Evolutionary conservation across 306 rosid species (phyloP).

Genomic region (Lablab purpureus): DNA sequence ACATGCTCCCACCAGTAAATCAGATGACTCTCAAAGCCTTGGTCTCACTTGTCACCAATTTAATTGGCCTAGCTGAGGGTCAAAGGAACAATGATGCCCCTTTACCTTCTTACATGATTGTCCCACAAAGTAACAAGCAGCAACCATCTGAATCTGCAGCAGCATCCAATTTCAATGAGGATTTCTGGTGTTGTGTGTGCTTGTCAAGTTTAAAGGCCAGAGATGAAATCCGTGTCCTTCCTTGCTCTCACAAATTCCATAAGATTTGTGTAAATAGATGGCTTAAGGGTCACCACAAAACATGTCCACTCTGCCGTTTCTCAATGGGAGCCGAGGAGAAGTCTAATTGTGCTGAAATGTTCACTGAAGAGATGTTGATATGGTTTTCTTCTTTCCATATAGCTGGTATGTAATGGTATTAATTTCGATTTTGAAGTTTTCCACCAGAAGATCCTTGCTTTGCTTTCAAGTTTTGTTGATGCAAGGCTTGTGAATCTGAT

Average conservation of each 20-base stretch:
- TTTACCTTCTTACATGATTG: conserved; percentile 34
- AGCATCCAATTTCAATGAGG: conserved; percentile 28
- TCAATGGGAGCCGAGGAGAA: conserved; percentile 60
- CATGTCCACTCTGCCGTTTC: conserved; percentile 87
- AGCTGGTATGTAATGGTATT: conserved; percentile 67
- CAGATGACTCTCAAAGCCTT: conserved; percentile 63
- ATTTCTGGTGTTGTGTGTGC: conserved; percentile 69
- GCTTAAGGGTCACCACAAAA: conserved; percentile 69
- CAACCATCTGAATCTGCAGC: conserved; percentile 43
- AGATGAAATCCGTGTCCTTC: conserved; percentile 67
- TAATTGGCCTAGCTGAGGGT: conserved; percentile 49
- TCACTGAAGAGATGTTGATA: conserved; percentile 83
- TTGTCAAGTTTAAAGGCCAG: conserved; percentile 65
- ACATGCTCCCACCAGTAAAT: conserved; percentile 28
- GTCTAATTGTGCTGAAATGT: conserved; percentile 53
- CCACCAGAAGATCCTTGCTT: not conserved
- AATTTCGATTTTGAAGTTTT: not conserved
- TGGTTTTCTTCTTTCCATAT: conserved; percentile 94
- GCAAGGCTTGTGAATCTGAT: conserved; percentile 30
- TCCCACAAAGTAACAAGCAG: conserved; percentile 33
- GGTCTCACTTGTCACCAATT: conserved; percentile 54
- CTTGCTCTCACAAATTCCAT: conserved; percentile 86
- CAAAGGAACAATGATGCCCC: conserved; percentile 48
- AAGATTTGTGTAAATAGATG: conserved; percentile 80
- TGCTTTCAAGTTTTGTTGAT: conserved; percentile 19